phyloP scores from a whole-genome alignment of 495 filamentous ascomycete genomes.

The Daldinia grandis region DNA sequence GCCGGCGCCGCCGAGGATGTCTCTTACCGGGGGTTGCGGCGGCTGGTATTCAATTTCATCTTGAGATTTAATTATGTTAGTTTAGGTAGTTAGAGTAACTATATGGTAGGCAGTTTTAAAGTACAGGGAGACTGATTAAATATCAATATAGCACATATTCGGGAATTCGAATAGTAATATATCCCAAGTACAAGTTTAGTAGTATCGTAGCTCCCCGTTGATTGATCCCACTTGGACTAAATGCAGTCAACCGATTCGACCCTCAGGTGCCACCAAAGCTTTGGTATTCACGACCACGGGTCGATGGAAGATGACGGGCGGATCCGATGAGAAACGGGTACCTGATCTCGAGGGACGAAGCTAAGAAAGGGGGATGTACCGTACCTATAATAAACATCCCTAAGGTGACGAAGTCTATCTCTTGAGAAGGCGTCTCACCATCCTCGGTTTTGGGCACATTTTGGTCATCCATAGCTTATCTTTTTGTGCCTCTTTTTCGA shows the following conservation, averaged over 20 bases:
- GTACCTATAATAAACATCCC: conserved; percentile 97
- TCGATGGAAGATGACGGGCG: conserved; percentile 4
- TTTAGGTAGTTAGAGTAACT: background rate
- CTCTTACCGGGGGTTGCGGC: conserved; percentile 66
- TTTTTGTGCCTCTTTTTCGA: conserved; percentile 8
- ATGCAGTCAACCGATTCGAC: conserved; percentile 21
- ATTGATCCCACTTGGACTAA: conserved; percentile 17
- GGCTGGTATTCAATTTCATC: conserved; percentile 89
- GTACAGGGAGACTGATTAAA: background rate
- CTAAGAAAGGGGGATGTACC: conserved; percentile 55
- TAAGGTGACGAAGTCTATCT: conserved; percentile 83
- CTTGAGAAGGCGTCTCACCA: conserved; percentile 42
- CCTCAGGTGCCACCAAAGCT: background rate
- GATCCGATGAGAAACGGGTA: conserved; percentile 10
- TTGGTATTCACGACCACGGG: conserved; percentile 5
- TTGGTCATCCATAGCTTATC: conserved; percentile 30
- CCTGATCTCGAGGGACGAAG: background rate
- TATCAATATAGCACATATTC: background rate
- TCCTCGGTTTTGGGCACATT: conserved; percentile 24
- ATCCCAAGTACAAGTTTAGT: background rate
- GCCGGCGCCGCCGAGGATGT: conserved; percentile 87
- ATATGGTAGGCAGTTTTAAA: no score
- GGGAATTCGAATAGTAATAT: background rate
- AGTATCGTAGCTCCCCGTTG: background rate
- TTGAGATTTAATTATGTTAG: conserved; percentile 50